Evolutionary conservation across 2,329 filamentous ascomycete species (phyloP).

Genomic region (Pyrenophora seminiperda): DNA sequence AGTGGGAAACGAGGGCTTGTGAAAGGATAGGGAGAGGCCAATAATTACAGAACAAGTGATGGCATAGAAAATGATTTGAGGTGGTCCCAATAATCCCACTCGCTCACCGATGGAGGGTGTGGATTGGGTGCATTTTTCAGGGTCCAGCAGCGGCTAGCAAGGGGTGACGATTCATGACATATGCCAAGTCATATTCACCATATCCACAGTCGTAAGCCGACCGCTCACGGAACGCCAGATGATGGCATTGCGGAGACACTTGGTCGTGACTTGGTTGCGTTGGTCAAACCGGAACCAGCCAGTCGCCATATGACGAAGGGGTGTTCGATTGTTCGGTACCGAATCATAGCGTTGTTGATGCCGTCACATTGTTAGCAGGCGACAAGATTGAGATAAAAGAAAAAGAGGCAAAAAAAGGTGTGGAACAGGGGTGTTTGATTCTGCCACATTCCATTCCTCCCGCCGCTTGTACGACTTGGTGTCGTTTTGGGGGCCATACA

Average conservation of each 20-base stretch:
- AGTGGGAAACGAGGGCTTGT: conserved; percentile 11
- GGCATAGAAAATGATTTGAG: conserved; percentile 13
- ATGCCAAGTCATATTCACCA: conserved; percentile 21
- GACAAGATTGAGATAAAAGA: neutral
- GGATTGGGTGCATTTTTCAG: conserved; percentile 19
- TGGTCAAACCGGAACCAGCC: conserved; percentile 6
- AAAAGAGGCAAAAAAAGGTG: conserved; percentile 3
- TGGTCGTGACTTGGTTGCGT: conserved; percentile 5
- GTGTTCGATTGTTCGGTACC: conserved; percentile 2
- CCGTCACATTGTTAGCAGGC: conserved; percentile 18
- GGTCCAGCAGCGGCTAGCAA: conserved; percentile 22
- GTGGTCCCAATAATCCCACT: conserved; percentile 20
- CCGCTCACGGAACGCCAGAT: conserved; percentile 19
- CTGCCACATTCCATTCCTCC: conserved; percentile 25
- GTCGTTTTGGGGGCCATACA: conserved; percentile 20
- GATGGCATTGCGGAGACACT: conserved; percentile 28
- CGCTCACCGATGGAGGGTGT: conserved; percentile 14
- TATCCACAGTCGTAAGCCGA: conserved; percentile 14
- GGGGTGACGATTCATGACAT: conserved; percentile 24
- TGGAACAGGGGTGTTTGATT: conserved; percentile 31
- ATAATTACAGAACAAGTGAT: conserved; percentile 10
- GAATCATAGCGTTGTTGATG: conserved; percentile 6
- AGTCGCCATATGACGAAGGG: conserved; percentile 13
- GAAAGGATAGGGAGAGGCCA: conserved; percentile 1
- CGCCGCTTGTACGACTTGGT: conserved; percentile 21